Evolutionary conservation across 177 flowering plant species (phyloP), one percentile per base, ranked within the genome.

Genomic region (Vitis hybrid): DNA sequence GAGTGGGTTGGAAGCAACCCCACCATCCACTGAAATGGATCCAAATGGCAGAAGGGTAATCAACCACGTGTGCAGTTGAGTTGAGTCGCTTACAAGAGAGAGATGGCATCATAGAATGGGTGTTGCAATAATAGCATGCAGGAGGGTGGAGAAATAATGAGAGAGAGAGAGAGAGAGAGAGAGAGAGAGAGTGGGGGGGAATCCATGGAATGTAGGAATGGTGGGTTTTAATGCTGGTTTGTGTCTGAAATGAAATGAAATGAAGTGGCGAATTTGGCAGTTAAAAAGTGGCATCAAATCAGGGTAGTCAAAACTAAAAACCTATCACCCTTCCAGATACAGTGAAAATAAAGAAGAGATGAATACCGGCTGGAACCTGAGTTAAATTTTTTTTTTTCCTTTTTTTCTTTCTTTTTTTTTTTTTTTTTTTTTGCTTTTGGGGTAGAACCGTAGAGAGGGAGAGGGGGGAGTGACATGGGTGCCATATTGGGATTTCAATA

Each of bases 1-100:
- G 79, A 75, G 84, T 85, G 82, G 79, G 71, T 49, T 75, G 67
- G 78, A 81, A 80, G 82, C 78, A 80, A 79, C 24, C 71, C 65
- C 76, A 58, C n/a, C 9, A 24, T 13, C 79, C 77, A 70, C 4
- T 77, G 67, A 77, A 61, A 68, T 66, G 67, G 4, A 31, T 67
- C 76, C 82, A 82, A 33, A 55, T 81, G 84, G 67, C 67, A 9
- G 2, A 11, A 63, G 8, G 15, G 24, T 3, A 74, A 13, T 19
- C 15, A 38, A 70, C 75, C 81, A 78, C 64, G 54, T 79, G 59
- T 63, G 59, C 66, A 71, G 8, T 77, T 62, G 4, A 11, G 44
- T 62, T 56, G 83, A 81, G 80, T 80, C 73, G 68, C 82, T 83
- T 79, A 8, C 80, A 78, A 80, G 78, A 72, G 66, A 60, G 47